These are phyloP conservation scores for Favolaschia claudopus DNA, from an alignment of 768 basidiomycete species.

Conservation along the genomic window DNA sequence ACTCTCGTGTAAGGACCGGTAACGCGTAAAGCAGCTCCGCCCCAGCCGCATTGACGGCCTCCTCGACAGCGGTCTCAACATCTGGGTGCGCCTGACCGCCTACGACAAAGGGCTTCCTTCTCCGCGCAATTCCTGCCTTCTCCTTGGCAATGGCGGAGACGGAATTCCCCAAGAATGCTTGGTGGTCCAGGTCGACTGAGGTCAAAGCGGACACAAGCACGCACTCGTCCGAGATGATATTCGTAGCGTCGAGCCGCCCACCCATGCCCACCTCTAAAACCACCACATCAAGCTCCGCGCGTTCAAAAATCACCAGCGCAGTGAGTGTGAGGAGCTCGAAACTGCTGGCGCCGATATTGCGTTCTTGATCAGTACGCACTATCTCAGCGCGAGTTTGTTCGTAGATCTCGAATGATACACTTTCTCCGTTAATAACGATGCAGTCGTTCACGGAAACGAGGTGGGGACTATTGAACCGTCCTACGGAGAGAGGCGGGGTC, in stretches of 20 bases:
- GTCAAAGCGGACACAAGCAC: slow-evolving; percentile 86
- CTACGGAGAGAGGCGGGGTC: slow-evolving; percentile 65
- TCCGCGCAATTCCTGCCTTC: slow-evolving; percentile 83
- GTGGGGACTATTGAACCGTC: slow-evolving; percentile 94
- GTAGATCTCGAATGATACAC: slow-evolving; percentile 61
- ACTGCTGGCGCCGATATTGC: slow-evolving; percentile 59
- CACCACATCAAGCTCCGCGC: slow-evolving; percentile 73
- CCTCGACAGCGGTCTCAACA: slow-evolving; percentile 54
- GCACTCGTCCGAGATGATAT: slow-evolving; percentile 74
- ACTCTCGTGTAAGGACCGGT: slow-evolving; percentile 43
- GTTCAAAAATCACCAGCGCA: slow-evolving; percentile 80
- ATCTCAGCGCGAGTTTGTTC: slow-evolving; percentile 53
- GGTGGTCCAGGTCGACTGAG: slow-evolving; percentile 92
- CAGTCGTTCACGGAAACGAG: slow-evolving; percentile 79
- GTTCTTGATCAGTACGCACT: slow-evolving; percentile 51
- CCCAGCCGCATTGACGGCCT: slow-evolving; percentile 49
- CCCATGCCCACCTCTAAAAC: slow-evolving; percentile 97
- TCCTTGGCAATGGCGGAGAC: slow-evolving; percentile 77
- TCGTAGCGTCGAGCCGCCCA: slow-evolving; percentile 91
- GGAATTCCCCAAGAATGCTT: slow-evolving; percentile 84
- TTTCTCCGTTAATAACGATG: slow-evolving; percentile 69
- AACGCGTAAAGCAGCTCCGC: slow-evolving; percentile 50
- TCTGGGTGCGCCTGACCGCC: slow-evolving; percentile 65
- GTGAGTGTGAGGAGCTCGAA: slow-evolving; percentile 91
- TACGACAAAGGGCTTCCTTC: slow-evolving; percentile 67